Percentiles rank a stretch among this genome's conserved stretches.
Conservation (phyloP, 345 rosid genomes). For the Chamaenerion angustifolium region DNA sequence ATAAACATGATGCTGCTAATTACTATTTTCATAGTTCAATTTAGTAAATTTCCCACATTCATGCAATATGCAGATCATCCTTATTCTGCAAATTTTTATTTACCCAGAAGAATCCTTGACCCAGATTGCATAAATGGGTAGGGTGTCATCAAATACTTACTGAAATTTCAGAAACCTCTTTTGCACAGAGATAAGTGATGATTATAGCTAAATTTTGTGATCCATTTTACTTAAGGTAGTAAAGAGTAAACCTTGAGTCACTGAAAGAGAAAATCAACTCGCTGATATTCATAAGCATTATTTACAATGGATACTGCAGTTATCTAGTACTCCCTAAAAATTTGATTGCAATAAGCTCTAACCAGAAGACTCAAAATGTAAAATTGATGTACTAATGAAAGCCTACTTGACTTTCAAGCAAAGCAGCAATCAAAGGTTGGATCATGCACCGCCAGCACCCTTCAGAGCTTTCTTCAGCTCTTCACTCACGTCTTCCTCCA, state of each 20-base stretch:
- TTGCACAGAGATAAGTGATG: too few relatives aligned
- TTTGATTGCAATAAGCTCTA: neutral
- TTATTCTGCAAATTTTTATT: too few relatives aligned
- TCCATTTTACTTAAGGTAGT: too few relatives aligned
- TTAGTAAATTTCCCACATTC: too few relatives aligned
- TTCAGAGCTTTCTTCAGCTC: conserved; percentile 58
- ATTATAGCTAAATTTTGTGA: too few relatives aligned
- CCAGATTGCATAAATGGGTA: too few relatives aligned
- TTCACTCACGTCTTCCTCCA: conserved; percentile 42
- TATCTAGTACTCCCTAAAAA: neutral
- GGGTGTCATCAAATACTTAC: too few relatives aligned
- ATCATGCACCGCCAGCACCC: conserved; percentile 28
- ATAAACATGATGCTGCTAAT: too few relatives aligned
- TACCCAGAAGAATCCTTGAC: too few relatives aligned
- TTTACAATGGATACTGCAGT: conserved; percentile 7
- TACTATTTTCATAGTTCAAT: too few relatives aligned
- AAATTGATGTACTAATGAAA: neutral
- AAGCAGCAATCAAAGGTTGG: neutral
- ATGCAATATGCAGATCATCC: too few relatives aligned
- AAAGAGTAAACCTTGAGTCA: neutral
- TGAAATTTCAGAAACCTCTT: too few relatives aligned
- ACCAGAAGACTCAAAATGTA: neutral
- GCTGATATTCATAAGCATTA: conserved; percentile 1
- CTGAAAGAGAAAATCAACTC: neutral
- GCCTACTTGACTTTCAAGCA: neutral